Evolutionary conservation across 805 yeast species (phyloP).

Genomic region (Peterozyma toletana): DNA sequence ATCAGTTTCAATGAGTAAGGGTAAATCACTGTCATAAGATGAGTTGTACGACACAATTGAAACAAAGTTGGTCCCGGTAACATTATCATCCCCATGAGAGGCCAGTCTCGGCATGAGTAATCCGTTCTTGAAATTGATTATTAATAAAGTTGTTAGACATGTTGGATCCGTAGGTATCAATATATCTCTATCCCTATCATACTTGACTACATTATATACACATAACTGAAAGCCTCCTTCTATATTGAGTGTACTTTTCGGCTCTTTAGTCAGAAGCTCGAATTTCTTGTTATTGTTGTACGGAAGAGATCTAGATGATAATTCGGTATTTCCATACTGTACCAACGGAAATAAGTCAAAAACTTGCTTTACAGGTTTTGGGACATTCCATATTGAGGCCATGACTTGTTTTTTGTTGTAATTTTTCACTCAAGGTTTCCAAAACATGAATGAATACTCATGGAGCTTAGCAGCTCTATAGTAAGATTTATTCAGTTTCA

Average conservation of each 20-base stretch:
- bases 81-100: background rate
- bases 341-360: conserved; percentile 47
- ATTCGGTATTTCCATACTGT: conserved; percentile 29
- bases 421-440: too few relatives aligned
- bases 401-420: too few relatives aligned
- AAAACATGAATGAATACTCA: too few relatives aligned
- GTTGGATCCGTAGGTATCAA: conserved; percentile 52
- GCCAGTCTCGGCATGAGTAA: conserved; percentile 33
- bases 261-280: conserved; percentile 6
- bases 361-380: conserved; percentile 33
- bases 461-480: too few relatives aligned
- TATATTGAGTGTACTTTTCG: conserved; percentile 5
- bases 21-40: conserved; percentile 41
- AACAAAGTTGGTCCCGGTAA: conserved; percentile 23
- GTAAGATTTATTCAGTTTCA: too few relatives aligned
- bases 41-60: conserved; percentile 41
- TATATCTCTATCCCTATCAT: conserved; percentile 18
- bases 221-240: conserved; percentile 39
- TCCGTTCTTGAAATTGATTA: conserved; percentile 36
- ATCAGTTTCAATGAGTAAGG: conserved; percentile 47
- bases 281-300: background rate
- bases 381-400: conserved; percentile 18
- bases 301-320: conserved; percentile 8
- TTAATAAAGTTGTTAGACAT: conserved; percentile 39
- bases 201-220: conserved; percentile 37